These are phyloP conservation scores for Turritis glabra DNA, from an alignment of 345 rosid genomes.

Conservation along the genomic window DNA sequence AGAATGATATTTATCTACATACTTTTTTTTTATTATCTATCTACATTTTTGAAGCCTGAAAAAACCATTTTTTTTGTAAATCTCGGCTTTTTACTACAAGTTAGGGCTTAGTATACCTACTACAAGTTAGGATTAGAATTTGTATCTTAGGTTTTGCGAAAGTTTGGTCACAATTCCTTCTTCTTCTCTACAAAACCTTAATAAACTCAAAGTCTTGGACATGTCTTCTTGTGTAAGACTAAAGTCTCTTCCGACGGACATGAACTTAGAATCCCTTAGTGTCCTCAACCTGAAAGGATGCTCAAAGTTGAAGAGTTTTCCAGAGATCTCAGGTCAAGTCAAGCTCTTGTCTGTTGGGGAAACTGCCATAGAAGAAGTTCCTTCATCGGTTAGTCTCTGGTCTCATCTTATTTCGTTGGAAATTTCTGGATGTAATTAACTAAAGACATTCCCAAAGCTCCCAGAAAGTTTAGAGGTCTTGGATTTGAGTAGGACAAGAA, in stretches of 20 bases:
- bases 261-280: slow-evolving; percentile 5
- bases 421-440: slow-evolving; percentile 8
- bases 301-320: slow-evolving; percentile 12
- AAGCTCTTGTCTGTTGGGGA: slow-evolving; percentile 12
- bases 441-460: background rate
- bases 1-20: too few species aligned
- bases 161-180: slow-evolving; percentile 11
- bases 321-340: background rate
- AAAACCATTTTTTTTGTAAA: too few species aligned
- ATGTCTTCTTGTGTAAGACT: slow-evolving; percentile 17
- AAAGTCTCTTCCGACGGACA: background rate
- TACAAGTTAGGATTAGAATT: too few species aligned
- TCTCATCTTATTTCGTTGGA: slow-evolving; percentile 11
- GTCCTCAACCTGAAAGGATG: slow-evolving; percentile 7
- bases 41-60: too few species aligned
- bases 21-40: too few species aligned
- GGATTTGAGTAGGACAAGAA: too few species aligned
- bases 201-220: slow-evolving; percentile 20
- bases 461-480: too few species aligned
- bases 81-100: too few species aligned
- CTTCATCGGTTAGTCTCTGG: background rate
- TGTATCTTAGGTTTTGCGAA: slow-evolving; percentile 16
- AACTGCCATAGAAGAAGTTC: slow-evolving; percentile 18
- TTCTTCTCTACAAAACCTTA: background rate
- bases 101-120: too few species aligned